Conservation (phyloP, 495 filamentous ascomycete species). For the Opeltia flavorubescens region DNA sequence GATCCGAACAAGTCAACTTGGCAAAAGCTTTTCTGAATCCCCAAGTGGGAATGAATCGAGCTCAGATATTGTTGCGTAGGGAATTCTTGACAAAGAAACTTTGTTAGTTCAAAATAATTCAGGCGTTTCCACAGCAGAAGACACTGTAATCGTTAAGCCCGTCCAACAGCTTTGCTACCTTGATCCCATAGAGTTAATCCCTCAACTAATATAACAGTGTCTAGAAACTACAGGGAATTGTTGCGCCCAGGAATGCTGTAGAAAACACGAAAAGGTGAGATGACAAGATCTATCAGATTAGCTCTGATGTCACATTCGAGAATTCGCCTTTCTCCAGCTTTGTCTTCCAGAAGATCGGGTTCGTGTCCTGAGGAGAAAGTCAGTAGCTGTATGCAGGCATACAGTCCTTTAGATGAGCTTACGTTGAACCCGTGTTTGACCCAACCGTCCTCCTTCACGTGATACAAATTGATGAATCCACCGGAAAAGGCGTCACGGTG, state of each 20-base stretch:
- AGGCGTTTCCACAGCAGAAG: too few relatives aligned
- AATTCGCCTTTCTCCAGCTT: conserved; percentile 98
- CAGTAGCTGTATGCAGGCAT: conserved; percentile 2
- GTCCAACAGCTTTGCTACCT: background rate
- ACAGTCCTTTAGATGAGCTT: conserved; percentile 7
- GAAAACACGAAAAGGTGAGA: background rate
- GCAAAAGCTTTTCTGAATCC: background rate
- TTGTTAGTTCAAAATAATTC: too few relatives aligned
- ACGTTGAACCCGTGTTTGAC: conserved; percentile 88
- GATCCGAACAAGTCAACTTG: background rate
- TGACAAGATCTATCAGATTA: conserved; percentile 20
- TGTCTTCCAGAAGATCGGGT: conserved; percentile 97
- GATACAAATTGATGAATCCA: conserved; percentile 96
- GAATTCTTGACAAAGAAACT: too few relatives aligned
- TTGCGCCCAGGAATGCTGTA: conserved; percentile 8
- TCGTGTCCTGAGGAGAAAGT: conserved; percentile 44
- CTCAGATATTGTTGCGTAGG: too few relatives aligned
- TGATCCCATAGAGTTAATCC: background rate
- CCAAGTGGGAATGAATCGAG: too few relatives aligned
- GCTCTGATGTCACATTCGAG: conserved; percentile 79
- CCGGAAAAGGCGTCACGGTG: conserved; percentile 96
- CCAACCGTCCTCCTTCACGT: conserved; percentile 97
- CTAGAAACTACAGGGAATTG: conserved; percentile 6
- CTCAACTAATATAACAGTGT: conserved; percentile 7
- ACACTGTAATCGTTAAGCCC: too few relatives aligned